Percentiles rank a stretch among this genome's conserved stretches.
Conservation (phyloP, 2,329 filamentous ascomycete genomes). For the Diplodia corticola region DNA sequence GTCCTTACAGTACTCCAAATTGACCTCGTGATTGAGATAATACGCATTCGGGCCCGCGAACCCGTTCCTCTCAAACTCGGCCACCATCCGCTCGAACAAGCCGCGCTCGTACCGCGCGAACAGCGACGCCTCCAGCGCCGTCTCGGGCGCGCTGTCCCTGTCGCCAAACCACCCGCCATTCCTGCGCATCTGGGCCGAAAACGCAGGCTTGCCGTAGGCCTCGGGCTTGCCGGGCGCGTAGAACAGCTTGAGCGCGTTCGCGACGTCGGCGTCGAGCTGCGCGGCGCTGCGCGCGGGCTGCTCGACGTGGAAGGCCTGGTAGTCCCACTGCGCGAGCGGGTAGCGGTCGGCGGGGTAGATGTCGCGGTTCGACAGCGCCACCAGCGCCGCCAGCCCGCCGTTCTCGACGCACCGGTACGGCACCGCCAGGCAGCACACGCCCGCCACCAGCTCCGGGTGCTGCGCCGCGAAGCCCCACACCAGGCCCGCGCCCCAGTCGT, state of each 20-base stretch:
- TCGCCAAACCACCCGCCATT: constrained; percentile 39
- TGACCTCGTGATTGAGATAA: constrained; percentile 48
- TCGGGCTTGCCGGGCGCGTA: constrained; percentile 32
- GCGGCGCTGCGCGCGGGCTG: constrained; percentile 27
- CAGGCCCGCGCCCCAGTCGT: constrained; percentile 47
- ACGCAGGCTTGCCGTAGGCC: constrained; percentile 31
- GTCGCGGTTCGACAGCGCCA: constrained; percentile 44
- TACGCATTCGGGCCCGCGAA: constrained; percentile 43
- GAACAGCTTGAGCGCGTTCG: constrained; percentile 30
- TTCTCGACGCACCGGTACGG: constrained; percentile 46
- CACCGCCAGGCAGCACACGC: constrained; percentile 35
- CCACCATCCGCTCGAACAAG: constrained; percentile 31
- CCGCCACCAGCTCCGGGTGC: constrained; percentile 37
- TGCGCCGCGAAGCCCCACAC: constrained; percentile 35
- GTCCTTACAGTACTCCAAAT: constrained; percentile 44
- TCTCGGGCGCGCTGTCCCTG: constrained; percentile 31
- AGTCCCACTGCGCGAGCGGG: constrained; percentile 40
- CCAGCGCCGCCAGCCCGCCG: constrained; percentile 43
- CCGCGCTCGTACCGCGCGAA: constrained; percentile 31
- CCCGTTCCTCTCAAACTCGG: constrained; percentile 44
- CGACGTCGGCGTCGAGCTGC: constrained; percentile 30
- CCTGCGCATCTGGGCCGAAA: constrained; percentile 25
- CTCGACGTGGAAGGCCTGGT: constrained; percentile 37
- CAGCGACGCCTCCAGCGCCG: constrained; percentile 33
- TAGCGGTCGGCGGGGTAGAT: constrained; percentile 49